phyloP scores from a whole-genome alignment of 495 filamentous ascomycete genomes.

The Umbilicaria muhlenbergii region DNA sequence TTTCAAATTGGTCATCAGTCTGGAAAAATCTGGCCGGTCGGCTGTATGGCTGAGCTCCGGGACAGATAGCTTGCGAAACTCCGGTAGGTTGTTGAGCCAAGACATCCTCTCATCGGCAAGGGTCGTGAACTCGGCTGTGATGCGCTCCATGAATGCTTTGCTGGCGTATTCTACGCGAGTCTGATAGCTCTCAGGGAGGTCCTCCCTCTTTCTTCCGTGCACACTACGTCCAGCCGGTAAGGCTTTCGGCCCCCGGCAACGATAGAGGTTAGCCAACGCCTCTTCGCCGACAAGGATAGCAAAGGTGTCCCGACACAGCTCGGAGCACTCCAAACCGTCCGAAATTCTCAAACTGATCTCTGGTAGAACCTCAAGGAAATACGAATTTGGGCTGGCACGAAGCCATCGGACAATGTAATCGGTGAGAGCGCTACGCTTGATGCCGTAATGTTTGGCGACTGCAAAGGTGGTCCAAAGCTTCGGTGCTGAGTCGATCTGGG shows the following conservation, averaged over 20 bases:
- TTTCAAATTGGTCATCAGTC: constrained; percentile 15
- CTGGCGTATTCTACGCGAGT: constrained; percentile 37
- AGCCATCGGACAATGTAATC: constrained; percentile 31
- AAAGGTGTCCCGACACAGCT: constrained; percentile 30
- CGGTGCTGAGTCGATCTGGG: constrained; percentile 45
- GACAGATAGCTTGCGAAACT: constrained; percentile 15
- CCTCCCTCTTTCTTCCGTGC: constrained; percentile 19
- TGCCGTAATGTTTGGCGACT: constrained; percentile 40
- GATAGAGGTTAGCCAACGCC: constrained; percentile 21
- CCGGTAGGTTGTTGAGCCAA: constrained; percentile 23
- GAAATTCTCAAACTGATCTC: constrained; percentile 30
- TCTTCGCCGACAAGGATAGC: constrained; percentile 31
- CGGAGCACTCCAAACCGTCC: constrained; percentile 21
- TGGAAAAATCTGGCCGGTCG: neutral
- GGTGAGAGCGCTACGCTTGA: constrained; percentile 20
- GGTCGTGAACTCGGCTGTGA: constrained; percentile 19
- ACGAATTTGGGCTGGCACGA: constrained; percentile 23
- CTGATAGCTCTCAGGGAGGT: constrained; percentile 26
- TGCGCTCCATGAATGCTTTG: constrained; percentile 24
- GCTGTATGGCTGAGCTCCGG: constrained; percentile 8
- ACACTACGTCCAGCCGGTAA: constrained; percentile 2
- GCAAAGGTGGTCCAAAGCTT: constrained; percentile 47
- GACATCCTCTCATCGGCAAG: constrained; percentile 23
- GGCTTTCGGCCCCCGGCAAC: neutral
- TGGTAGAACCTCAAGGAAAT: constrained; percentile 32